A percentile compares a stretch with the other conserved stretches of the same genome.
Conservation (phyloP, 176 grass and related monocot species). For the barley (Hordeum vulgare) region MorexV3_pseudomolecules_assembly NC_058523.1:345877419-345877918, state of each 20-base stretch:
- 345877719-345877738: not conserved
- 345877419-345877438: too few species aligned
- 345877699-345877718: not conserved
- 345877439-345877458: too few species aligned
- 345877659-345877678: not conserved
- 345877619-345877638: too few species aligned
- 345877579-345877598: too few species aligned
- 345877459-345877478: too few species aligned
- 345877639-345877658: not conserved
- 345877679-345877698: not conserved
- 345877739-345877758: not conserved
- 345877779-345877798: not conserved
- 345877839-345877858: not conserved
- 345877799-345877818: not conserved
- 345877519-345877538: too few species aligned
- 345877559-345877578: too few species aligned
- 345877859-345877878: not conserved
- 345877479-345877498: too few species aligned
- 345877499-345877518: too few species aligned
- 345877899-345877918: not conserved
- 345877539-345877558: too few species aligned
- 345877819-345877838: not conserved
- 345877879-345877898: not conserved
- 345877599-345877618: too few species aligned
- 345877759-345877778: not conserved